phyloP scores from a whole-genome alignment of 495 filamentous ascomycete genomes.

The Neurospora sp. region DNA sequence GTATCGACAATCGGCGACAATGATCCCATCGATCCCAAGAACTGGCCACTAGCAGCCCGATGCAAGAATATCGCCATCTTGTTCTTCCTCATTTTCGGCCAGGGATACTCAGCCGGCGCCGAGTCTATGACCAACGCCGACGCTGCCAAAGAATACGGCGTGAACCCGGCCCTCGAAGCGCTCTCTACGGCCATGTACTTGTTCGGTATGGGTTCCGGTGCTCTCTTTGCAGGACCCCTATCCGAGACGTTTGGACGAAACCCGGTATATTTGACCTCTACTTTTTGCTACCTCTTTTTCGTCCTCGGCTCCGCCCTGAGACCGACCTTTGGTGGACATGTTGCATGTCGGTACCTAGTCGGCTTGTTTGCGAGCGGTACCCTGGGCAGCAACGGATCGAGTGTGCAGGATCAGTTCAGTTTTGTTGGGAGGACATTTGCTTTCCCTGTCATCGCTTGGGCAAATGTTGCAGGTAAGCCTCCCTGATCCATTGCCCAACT shows the following conservation, averaged over 20 bases:
- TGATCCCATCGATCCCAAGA: conserved; percentile 21
- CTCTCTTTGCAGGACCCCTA: conserved; percentile 23
- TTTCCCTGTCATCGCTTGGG: conserved; percentile 24
- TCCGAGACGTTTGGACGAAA: conserved; percentile 29
- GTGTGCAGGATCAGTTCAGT: conserved; percentile 22
- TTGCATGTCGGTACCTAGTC: conserved; percentile 24
- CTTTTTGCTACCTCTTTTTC: conserved; percentile 24
- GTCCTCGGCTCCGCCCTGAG: conserved; percentile 21
- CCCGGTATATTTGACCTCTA: conserved; percentile 20
- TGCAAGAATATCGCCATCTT: conserved; percentile 29
- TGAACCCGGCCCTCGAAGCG: conserved; percentile 19
- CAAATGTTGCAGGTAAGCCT: conserved; percentile 22
- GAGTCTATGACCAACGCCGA: conserved; percentile 22
- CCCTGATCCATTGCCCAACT: not conserved
- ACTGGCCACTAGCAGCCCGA: conserved; percentile 20
- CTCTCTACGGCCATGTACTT: conserved; percentile 21
- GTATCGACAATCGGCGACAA: not conserved
- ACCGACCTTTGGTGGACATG: conserved; percentile 17
- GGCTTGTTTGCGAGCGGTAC: conserved; percentile 24
- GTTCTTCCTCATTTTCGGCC: conserved; percentile 24
- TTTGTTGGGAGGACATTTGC: conserved; percentile 21
- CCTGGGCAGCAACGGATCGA: conserved; percentile 23
- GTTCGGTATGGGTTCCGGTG: conserved; percentile 22
- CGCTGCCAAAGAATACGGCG: conserved; percentile 17
- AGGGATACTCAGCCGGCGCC: conserved; percentile 21